Base-by-base conservation (phyloP, 495 filamentous ascomycete genomes). In the Aspergillus avenaceus region DNA sequence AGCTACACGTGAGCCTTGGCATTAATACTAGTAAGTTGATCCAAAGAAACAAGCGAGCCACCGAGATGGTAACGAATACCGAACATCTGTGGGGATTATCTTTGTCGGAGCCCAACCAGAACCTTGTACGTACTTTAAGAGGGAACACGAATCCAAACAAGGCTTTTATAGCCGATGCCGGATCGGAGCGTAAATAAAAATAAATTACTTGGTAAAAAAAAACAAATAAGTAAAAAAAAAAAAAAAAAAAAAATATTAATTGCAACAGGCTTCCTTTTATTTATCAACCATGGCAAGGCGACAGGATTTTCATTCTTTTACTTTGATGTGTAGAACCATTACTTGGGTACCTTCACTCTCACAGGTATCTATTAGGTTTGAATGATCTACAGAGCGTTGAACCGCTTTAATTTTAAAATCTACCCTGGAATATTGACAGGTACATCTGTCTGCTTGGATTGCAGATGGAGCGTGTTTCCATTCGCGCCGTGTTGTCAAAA, bases 401-500 rank as follows among this genome's bases (percentile, higher is more conserved):
- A 21, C 13, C 13, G 16, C 32, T 16, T 36, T 36, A 36, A 9
- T 21, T 45, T 44, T 18, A 19, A 22, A 5, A 12, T 16, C 12
- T 19, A 31, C 29, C 18, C 26, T 4, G 18, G n/a, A 23, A 8
- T 21, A 6, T 45, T n/a, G 22, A 19, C 25, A 45, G 12, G 16
- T 18, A 21, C 11, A 3, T 19, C 13, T 13, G 1, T 14, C 4
- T 28, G 18, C 24, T 44, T 23, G 27, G n/a, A 36, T 14, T 8
- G 12, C 6, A 44, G 19, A 5, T 18, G 9, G 41, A 23, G n/a
- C 21, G 45, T 56, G 49, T 56, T 45, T 56, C 49, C 24, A 52
- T 52, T 56, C 38, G 54, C 54, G 54, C 54, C 29, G 37, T 45
- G 14, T 38, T 38, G 36, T 49, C 11, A 31, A 45, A 32, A 40